Evolutionary conservation across 2,329 filamentous ascomycete genomes (phyloP), one percentile per base, ranked within the genome.

Genomic region (Fusarium sp.): DNA sequence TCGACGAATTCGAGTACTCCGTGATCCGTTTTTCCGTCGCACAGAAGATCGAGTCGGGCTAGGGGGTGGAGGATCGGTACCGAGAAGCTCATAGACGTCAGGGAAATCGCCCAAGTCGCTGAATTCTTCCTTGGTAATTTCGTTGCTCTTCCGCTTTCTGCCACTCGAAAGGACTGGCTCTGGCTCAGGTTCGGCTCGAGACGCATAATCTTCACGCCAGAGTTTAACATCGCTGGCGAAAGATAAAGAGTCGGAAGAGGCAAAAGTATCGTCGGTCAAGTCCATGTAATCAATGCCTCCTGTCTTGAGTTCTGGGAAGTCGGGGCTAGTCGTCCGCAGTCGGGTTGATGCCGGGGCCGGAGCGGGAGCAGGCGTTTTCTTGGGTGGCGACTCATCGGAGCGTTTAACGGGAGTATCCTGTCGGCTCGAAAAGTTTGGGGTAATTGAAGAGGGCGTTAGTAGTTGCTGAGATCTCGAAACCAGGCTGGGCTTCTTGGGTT

Each of bases 71-170:
- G 75, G 76, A 11, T 76, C 71, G 12, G 78, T 79, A 26, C 78
- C 81, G 10, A 80, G 71, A 43, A 81, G 73, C 43, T 85, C 77
- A 60, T 82, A 79, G 7, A 87, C 81, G 60, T 87, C 84, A 0
- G 82, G 83, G 41, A 85, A 87, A 15, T 82, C 79, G 31, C 80
- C 79, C 12, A 80, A 72, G 5, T 77, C 73, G 13, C 70, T 73
- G 12, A 72, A 70, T 11, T 76, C 72, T 25, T 72, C 68, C 55
- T 73, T 77, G 58, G 68, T 77, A 24, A 83, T 80, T 9, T 84
- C 80, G 24, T 73, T 74, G 58, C 82, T 84, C 68, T 85, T 86
- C 59, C 83, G 74, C 71, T 86, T 86, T 71, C 80, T 83, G 15
- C 75, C 75, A 41, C 77, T 76, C 40, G 73, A 79, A 2, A 75